Base-by-base conservation (phyloP, 2,329 filamentous ascomycete genomes). In the Sclerotinia spermophila region DNA sequence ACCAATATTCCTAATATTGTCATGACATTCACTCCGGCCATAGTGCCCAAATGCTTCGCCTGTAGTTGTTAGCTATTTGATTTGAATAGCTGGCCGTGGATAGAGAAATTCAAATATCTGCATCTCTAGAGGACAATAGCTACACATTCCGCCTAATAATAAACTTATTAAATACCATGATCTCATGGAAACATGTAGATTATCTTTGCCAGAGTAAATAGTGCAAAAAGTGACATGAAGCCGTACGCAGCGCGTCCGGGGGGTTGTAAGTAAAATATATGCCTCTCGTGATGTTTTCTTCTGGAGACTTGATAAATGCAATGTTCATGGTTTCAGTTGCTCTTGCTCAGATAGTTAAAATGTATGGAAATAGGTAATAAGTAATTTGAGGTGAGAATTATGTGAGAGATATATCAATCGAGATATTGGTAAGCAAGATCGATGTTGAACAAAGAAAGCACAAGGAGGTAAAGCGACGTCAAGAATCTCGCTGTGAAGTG, bases 91-190 rank as follows among this genome's bases (percentile, higher is more conserved):
- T 59, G 5, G 6, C 5, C 0, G 3, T 40, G 8, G 13, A 7
- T 27, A 21, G 1, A 33, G 19, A 69, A 0, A 33, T 62, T 55
- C 45, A n/a, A 42, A 3, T 15, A 6, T 35, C 33, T 17, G 33
- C 0, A 5, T 44, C 1, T 55, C 51, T 40, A n/a, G 58, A 21
- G 33, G 17, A 27, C 1, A 15, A 33, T 38, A 73, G 69, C 71
- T 71, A 75, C 73, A 69, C 24, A 60, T n/a, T 13, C 69, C 67
- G 3, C 74, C 74, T 38, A 75, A 24, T 19, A 75, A 56, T 15
- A 75, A 68, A 24, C 62, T 73, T 24, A 75, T 67, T 27, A 75
- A 75, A 33, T 68, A 73, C 51, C 67, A 62, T 17, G 74, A 71
- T 2, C 74, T 74, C 30, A 67, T 19, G 65, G 67, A 62, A 74